Conservation (phyloP, 805 yeast species). For the Cyberlindnera xishuangbannaensis region DNA sequence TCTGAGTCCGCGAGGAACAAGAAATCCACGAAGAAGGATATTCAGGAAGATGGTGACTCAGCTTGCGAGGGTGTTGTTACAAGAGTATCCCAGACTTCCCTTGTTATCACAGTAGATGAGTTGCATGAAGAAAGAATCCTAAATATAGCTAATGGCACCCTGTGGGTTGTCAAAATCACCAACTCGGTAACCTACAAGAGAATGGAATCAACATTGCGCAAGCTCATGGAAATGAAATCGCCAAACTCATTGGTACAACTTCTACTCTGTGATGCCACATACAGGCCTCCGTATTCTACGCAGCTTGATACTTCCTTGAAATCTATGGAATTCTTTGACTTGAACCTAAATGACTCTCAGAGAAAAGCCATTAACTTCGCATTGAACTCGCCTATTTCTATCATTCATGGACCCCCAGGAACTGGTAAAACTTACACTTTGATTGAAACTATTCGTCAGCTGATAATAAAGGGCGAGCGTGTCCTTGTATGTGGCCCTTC, state of each 20-base stretch:
- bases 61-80: constrained; percentile 61
- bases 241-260: constrained; percentile 6
- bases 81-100: constrained; percentile 39
- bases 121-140: constrained; percentile 44
- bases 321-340: constrained; percentile 34
- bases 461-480: constrained; percentile 51
- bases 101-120: constrained; percentile 60
- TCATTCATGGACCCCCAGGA: constrained; percentile 77
- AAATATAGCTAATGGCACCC: constrained; percentile 36
- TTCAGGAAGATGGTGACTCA: constrained; percentile 15
- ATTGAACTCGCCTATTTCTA: constrained; percentile 48
- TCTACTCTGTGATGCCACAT: constrained; percentile 26
- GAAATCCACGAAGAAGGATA: constrained; percentile 14
- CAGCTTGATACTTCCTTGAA: constrained; percentile 3
- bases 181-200: constrained; percentile 71
- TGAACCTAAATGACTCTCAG: constrained; percentile 52
- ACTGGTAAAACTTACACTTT: constrained; percentile 81
- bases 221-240: constrained; percentile 39
- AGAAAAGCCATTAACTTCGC: constrained; percentile 65
- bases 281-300: constrained; percentile 21
- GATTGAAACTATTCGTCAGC: constrained; percentile 74
- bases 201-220: constrained; percentile 73
- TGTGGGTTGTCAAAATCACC: constrained; percentile 54
- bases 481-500: constrained; percentile 93
- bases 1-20: constrained; percentile 12